phyloP scores from a whole-genome alignment of 768 basidiomycete genomes.

The Leucosporidium creatinivorum region DNA sequence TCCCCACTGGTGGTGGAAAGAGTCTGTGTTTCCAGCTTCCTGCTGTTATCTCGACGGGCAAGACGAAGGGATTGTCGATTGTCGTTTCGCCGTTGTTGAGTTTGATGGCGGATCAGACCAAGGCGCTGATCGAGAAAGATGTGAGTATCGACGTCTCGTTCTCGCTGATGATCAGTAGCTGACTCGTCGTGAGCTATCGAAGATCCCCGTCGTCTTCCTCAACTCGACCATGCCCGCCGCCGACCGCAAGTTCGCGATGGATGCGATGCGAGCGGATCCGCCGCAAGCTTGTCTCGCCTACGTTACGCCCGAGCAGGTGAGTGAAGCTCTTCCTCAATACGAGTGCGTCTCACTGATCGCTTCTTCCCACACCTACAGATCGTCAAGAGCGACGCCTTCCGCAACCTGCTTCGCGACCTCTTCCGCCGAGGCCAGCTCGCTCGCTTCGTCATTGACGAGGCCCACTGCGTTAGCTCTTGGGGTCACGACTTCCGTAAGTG shows the following conservation, averaged over 20 bases:
- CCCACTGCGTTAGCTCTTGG: constrained; percentile 85
- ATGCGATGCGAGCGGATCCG: constrained; percentile 37
- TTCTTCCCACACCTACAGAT: constrained; percentile 6
- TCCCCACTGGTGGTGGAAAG: constrained; percentile 62
- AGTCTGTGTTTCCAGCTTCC: constrained; percentile 60
- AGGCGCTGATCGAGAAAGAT: constrained; percentile 55
- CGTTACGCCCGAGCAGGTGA: constrained; percentile 81
- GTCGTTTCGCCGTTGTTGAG: constrained; percentile 84
- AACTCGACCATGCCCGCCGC: constrained; percentile 48
- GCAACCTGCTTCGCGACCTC: constrained; percentile 53
- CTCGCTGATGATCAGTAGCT: too few species aligned
- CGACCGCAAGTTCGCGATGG: constrained; percentile 40
- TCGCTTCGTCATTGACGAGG: constrained; percentile 91
- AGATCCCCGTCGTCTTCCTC: constrained; percentile 62
- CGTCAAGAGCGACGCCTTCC: constrained; percentile 54
- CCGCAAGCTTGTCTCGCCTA: constrained; percentile 63
- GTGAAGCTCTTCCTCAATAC: neutral
- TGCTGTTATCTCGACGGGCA: constrained; percentile 65
- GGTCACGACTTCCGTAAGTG: constrained; percentile 75
- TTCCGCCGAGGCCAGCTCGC: constrained; percentile 58
- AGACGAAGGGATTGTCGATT: constrained; percentile 71
- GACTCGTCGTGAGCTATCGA: too few species aligned
- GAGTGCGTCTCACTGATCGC: neutral
- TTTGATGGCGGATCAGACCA: constrained; percentile 83
- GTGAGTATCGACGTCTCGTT: too few species aligned